Base-by-base conservation (phyloP, 768 basidiomycete species). In the Fibroporia radiculosa region DNA sequence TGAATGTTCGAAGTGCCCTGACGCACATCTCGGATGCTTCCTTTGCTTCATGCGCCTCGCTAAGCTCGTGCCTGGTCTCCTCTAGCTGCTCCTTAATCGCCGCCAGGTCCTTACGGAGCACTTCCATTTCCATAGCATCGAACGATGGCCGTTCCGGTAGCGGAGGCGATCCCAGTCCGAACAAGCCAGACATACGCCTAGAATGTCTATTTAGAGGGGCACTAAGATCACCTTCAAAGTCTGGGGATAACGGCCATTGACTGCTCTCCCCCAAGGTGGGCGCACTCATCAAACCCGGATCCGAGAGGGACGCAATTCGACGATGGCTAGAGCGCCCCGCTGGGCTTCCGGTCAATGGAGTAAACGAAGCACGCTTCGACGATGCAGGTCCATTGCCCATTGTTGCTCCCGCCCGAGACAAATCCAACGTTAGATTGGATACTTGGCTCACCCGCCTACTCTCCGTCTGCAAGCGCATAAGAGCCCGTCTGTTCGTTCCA, bases 1-100 rank as follows among this genome's bases (percentile, higher is more conserved):
- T 89, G 58, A 85, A 97, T 46, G 80, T 83, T 28, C 92, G 74
- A 33, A 98, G 68, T 0, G 85, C 88, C 44, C 77, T 80, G 51
- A 87, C 79, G 59, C 90, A 93, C 1, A 75, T 75, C 52, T 97
- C 92, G 27, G 85, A 88, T 3, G 93, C 93, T 57, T 90, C 82
- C 38, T 80, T 72, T 2, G 88, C 90, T 62, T 97, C 93, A 49
- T 77, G 82, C 1, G 81, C 72, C 57, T 95, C 92, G 29, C 58
- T 68, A 36, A 95, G 65, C 47, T 90, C 85, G 48, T 77, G 73
- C 54, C 76, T 77, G 14, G 74, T 69, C 24, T 73, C 75, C 26
- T 82, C 79, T 14, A 93, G 62, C 44, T 84, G 77, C 19, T 70
- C 61, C 53, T 78, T 78, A 45, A 82, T 52, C 1, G 66, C 53